Conservation (phyloP, 805 yeast species). For the Ogataea parapolymorpha region DNA sequence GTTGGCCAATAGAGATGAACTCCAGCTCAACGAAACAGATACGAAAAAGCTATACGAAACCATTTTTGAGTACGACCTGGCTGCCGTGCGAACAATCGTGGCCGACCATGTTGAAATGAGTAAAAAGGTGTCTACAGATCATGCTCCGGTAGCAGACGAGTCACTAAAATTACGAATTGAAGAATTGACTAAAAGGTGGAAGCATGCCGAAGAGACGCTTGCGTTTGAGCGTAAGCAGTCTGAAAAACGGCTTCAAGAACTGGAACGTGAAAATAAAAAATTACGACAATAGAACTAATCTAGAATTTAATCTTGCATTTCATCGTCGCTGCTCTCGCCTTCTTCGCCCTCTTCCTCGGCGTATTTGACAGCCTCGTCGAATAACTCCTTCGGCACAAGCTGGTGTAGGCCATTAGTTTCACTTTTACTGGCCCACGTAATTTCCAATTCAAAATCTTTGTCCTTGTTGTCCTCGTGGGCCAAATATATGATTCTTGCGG, state of each 20-base stretch:
- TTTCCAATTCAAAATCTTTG: constrained; percentile 92
- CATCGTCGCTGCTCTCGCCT: constrained; percentile 37
- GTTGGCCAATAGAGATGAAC: constrained; percentile 32
- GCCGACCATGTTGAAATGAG: constrained; percentile 45
- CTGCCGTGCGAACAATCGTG: constrained; percentile 58
- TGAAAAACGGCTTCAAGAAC: constrained; percentile 44
- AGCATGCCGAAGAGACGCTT: constrained; percentile 67
- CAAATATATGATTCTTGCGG: constrained; percentile 86
- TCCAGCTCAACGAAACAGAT: constrained; percentile 23
- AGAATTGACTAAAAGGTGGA: constrained; percentile 63
- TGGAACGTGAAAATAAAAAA: constrained; percentile 51
- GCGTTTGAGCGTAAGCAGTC: constrained; percentile 59
- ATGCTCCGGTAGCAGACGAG: constrained; percentile 1
- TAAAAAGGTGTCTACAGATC: constrained; percentile 6
- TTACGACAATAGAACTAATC: constrained; percentile 8
- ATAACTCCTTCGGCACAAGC: constrained; percentile 72
- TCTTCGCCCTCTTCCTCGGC: constrained; percentile 82
- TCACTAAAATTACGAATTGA: constrained; percentile 47
- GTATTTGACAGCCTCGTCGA: constrained; percentile 76
- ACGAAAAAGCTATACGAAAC: constrained; percentile 35
- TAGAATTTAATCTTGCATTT: constrained; percentile 32
- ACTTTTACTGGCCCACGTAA: constrained; percentile 77
- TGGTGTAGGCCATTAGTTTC: constrained; percentile 81
- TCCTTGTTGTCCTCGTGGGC: constrained; percentile 99
- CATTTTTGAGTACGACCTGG: constrained; percentile 45